Conservation (phyloP, 768 basidiomycete species). For the Mycena filopes region DNA sequence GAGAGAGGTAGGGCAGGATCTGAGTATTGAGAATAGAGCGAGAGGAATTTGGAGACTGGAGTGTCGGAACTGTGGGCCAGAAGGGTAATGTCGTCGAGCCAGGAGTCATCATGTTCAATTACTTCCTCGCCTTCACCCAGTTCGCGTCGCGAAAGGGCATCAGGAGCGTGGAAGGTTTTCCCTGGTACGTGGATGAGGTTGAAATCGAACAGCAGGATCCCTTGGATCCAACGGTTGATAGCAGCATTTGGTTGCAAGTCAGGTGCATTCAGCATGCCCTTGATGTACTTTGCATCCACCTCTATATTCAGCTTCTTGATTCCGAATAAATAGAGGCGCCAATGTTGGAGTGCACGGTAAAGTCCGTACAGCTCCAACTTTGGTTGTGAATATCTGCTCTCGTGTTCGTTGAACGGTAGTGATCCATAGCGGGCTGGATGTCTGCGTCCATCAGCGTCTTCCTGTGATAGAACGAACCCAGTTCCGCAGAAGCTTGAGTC, state of each 20-base stretch:
- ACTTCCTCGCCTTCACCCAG: constrained; percentile 31
- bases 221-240: constrained; percentile 54
- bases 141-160: constrained; percentile 47
- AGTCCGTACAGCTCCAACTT: constrained; percentile 54
- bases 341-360: constrained; percentile 35
- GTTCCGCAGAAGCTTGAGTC: constrained; percentile 1
- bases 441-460: background rate
- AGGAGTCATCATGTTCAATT: constrained; percentile 40
- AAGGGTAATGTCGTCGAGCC: constrained; percentile 33
- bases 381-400: constrained; percentile 48
- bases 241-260: constrained; percentile 48
- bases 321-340: constrained; percentile 34
- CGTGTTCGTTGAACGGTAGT: constrained; percentile 42
- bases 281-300: constrained; percentile 52
- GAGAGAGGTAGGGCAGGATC: background rate
- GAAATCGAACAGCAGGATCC: constrained; percentile 51
- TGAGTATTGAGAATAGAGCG: background rate
- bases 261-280: constrained; percentile 55
- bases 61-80: background rate
- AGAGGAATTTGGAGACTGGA: background rate
- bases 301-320: constrained; percentile 45
- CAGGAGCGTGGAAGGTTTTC: constrained; percentile 45
- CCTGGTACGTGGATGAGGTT: constrained; percentile 50
- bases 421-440: constrained; percentile 46
- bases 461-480: constrained; percentile 1